Percentiles rank a stretch among this genome's conserved stretches.
Evolutionary conservation across 148 eudicot genomes (phyloP).

Genomic region (Chenopodium berlandieri): DNA sequence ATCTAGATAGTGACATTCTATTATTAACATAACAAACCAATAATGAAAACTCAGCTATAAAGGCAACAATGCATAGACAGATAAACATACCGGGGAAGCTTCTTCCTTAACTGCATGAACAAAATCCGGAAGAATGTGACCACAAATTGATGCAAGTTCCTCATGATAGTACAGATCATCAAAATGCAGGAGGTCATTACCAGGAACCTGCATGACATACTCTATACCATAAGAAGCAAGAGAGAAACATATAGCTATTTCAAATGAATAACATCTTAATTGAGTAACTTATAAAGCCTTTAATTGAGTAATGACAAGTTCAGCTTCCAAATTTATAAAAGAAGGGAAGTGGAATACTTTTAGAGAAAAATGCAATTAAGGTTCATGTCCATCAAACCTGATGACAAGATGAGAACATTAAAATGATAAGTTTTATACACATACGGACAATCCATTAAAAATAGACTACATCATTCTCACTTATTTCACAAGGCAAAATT

Average conservation of each 20-base stretch:
- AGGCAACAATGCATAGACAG: constrained; percentile 12
- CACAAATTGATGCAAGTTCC: constrained; percentile 52
- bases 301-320: not conserved
- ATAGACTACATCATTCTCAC: not conserved
- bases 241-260: too few species aligned
- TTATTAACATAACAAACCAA: constrained; percentile 14
- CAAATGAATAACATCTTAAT: not conserved
- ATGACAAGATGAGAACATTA: not conserved
- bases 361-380: not conserved
- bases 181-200: constrained; percentile 47
- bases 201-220: constrained; percentile 36
- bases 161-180: constrained; percentile 43
- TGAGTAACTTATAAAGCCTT: not conserved
- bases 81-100: constrained; percentile 45
- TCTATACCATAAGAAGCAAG: not conserved
- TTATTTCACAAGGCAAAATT: not conserved
- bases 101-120: constrained; percentile 45
- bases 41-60: constrained; percentile 4
- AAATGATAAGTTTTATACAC: not conserved
- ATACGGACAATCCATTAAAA: not conserved
- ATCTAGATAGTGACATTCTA: constrained; percentile 35
- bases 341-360: not conserved
- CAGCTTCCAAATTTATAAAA: not conserved
- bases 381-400: not conserved
- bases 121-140: constrained; percentile 38